Base-by-base conservation (phyloP, 805 yeast species). In the Saccharomycopsis fodiens region DNA sequence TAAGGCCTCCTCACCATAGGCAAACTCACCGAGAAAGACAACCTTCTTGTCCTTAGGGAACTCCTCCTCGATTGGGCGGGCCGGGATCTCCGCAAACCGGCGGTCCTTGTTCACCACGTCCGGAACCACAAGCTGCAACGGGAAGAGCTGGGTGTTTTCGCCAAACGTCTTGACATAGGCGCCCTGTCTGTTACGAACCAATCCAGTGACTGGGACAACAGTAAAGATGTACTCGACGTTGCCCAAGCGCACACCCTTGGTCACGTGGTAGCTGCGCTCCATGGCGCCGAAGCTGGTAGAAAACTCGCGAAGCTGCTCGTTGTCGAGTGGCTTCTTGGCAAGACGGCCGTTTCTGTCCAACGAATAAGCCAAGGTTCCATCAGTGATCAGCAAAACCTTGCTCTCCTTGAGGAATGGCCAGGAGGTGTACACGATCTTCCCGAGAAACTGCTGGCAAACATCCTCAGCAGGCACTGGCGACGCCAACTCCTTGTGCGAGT, bases 401-500 rank as follows among this genome's bases (percentile, higher is more conserved):
- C 88, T 82, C 64, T 91, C 97, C 54, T 79, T 73, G 53, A 93
- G 67, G 57, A 78, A 85, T n/a, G 99, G 99, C 91, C 95, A 93
- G 54, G 81, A 77, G 10, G 85, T 76, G 59, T 79, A 89, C 2
- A 85, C 82, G 41, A 78, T 63, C 47, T 78, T 71, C 39, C 78
- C 80, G 45, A 83, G 55, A 46, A 72, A 76, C 55, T 78, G 72
- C 47, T 76, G 72, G 3, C 82, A 65, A 12, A 50, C 52, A 17
- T 21, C 47, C 30, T 42, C 46, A 32, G 37, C 21, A 8, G 31
- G 25, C 5, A 4, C 10, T 10, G 48, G 57, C 12, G 39, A 55
- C 42, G 35, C 62, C 31, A 76, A 57, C 34, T 80, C 80, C 25
- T 64, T 64, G 65, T 78, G 75, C 6, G 69, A 60, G 57, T 82